Evolutionary conservation across 139 green algal genomes (phyloP).

Genomic region (Microglena sp.): DNA sequence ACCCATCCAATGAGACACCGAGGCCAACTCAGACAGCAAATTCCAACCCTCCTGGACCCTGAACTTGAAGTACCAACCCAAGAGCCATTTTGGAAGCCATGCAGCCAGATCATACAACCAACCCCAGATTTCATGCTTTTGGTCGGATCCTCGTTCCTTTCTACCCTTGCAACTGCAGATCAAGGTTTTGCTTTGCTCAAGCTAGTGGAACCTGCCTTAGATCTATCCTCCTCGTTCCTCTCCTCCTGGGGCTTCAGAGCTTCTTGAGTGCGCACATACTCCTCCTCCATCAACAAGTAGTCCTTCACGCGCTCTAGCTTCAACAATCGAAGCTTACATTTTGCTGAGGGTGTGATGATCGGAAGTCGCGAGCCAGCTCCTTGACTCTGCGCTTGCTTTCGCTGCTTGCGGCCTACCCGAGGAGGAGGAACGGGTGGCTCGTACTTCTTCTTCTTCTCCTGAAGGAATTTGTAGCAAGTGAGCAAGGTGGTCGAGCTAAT

Average conservation of each 20-base stretch:
- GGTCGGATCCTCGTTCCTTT: no score
- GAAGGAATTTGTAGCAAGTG: neutral
- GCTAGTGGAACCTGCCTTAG: no score
- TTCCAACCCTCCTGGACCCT: no score
- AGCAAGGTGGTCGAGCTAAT: neutral
- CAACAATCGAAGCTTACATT: constrained; percentile 92
- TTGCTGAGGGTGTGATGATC: constrained; percentile 77
- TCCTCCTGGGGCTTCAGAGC: constrained; percentile 87
- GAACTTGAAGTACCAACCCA: no score
- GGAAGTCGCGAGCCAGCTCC: constrained; percentile 76
- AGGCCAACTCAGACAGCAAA: no score
- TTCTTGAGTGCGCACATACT: constrained; percentile 94
- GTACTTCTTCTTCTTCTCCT: constrained; percentile 95
- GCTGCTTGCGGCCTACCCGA: constrained; percentile 90
- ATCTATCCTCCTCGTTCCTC: constrained; percentile 85
- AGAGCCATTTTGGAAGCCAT: no score
- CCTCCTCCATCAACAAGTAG: constrained; percentile 98
- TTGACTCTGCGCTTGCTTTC: constrained; percentile 52
- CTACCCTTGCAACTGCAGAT: no score
- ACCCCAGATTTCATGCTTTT: no score
- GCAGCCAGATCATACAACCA: no score
- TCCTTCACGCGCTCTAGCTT: constrained; percentile 99
- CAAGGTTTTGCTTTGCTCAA: no score
- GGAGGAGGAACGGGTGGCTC: constrained; percentile 86
- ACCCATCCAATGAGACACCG: no score